Base-by-base conservation (phyloP, 2,329 filamentous ascomycete genomes). In the Cladophialophora carrionii region DNA sequence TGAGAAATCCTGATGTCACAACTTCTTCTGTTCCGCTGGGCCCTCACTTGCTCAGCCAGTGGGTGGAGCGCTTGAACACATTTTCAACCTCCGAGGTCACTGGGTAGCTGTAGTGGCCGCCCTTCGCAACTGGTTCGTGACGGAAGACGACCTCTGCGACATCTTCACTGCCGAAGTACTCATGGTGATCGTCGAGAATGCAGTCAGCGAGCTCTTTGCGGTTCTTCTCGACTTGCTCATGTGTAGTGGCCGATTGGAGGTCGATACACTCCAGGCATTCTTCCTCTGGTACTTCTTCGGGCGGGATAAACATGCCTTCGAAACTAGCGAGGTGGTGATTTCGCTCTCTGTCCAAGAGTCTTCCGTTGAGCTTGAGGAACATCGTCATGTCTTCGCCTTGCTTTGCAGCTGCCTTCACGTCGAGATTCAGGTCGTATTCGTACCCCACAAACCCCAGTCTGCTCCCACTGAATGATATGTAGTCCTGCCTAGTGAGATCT, bases 311-410 rank as follows among this genome's bases (percentile, higher is more conserved):
- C 10, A n/a, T 26, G 3, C 58, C 65, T 22, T 26, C 17, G 5
- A 61, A 29, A 9, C 20, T 5, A 31, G 54, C 62, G 31, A 71
- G 58, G 52, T 71, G 70, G 51, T 49, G 62, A 53, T 71, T 70
- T 20, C 65, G 67, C 24, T 68, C 60, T 26, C 66, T 64, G 34
- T 71, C 68, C 8, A 71, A 64, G 34, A 71, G 56, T 56, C 56
- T 57, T 22, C 62, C 70, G 63, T 71, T 71, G 14, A 71, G 52
- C 22, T 59, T 66, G n/a, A 70, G 48, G 12, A 71, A 65, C 12
- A 37, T 26, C 6, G 57, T 41, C 31, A 49, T 59, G 24, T 43
- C n/a, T 51, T 48, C 12, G 20, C 52, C 12, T 22, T 66, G 43
- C 34, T 32, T 17, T 14, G 20, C 20, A 12, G 53, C 48, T 14